These are phyloP conservation scores for Ceratobasidium sp. DNA, from an alignment of 1,284 basidiomycete genomes.

Conservation along the genomic window DNA sequence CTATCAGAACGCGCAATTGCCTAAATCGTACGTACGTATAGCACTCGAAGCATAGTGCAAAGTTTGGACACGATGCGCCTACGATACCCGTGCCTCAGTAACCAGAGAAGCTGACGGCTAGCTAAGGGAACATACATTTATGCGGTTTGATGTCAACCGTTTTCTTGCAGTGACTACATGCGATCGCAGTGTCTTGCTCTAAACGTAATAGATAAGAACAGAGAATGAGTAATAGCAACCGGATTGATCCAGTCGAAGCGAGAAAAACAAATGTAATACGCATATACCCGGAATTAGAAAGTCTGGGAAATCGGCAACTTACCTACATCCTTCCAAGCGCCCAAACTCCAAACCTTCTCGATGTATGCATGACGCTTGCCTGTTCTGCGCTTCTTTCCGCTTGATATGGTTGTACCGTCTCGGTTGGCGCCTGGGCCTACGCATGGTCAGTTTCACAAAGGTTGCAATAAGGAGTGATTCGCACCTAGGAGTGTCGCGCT, in stretches of 20 bases:
- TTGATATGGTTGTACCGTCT: slow-evolving; percentile 18
- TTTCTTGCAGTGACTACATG: slow-evolving; percentile 80
- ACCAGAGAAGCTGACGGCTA: neutral
- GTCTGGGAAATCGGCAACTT: slow-evolving; percentile 48
- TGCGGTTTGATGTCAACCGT: slow-evolving; percentile 69
- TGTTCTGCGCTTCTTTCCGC: slow-evolving; percentile 34
- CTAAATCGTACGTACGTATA: slow-evolving; percentile 60
- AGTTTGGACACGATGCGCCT: slow-evolving; percentile 73
- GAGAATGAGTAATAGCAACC: neutral
- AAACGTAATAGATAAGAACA: slow-evolving; percentile 27
- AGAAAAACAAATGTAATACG: neutral
- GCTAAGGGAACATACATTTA: slow-evolving; percentile 63
- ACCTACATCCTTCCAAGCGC: slow-evolving; percentile 85
- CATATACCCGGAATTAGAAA: neutral
- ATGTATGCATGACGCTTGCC: slow-evolving; percentile 76
- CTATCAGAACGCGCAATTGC: neutral
- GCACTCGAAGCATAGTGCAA: slow-evolving; percentile 81
- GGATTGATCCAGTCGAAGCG: neutral
- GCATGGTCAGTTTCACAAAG: too few relatives aligned
- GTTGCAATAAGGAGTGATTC: too few relatives aligned
- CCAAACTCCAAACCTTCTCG: slow-evolving; percentile 81
- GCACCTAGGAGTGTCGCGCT: slow-evolving; percentile 27
- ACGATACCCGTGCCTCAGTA: slow-evolving; percentile 22
- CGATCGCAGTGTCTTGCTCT: slow-evolving; percentile 74
- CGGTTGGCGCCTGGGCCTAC: neutral